phyloP scores from a whole-genome alignment of 495 filamentous ascomycete genomes.

The Talaromyces proteolyticus region DNA sequence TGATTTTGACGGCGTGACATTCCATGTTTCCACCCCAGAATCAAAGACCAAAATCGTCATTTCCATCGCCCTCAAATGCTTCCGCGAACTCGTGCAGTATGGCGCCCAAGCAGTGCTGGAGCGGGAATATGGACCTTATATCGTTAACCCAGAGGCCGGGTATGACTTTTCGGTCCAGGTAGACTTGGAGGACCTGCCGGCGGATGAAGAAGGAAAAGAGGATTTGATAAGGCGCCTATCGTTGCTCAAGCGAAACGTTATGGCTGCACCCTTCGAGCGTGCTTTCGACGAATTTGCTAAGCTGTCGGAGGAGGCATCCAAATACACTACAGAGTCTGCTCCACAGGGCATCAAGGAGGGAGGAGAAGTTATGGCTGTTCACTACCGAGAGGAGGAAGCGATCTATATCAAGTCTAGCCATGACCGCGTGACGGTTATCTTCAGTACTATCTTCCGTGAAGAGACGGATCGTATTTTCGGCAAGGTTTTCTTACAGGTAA shows the following conservation, averaged over 20 bases:
- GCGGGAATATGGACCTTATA: constrained; percentile 90
- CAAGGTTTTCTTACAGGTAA: constrained; percentile 79
- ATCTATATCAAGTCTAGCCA: constrained; percentile 98
- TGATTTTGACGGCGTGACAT: constrained; percentile 96
- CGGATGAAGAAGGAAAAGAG: constrained; percentile 70
- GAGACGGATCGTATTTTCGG: constrained; percentile 97
- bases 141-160: constrained; percentile 77
- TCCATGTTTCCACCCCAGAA: constrained; percentile 95
- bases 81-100: constrained; percentile 82
- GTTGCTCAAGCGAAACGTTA: constrained; percentile 90
- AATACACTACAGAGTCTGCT: constrained; percentile 84
- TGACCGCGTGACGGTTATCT: constrained; percentile 96
- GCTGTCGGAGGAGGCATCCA: constrained; percentile 79
- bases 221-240: constrained; percentile 81
- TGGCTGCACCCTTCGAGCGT: constrained; percentile 96
- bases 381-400: constrained; percentile 98
- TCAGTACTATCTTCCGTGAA: constrained; percentile 95
- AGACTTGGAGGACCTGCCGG: constrained; percentile 82
- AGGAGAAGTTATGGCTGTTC: constrained; percentile 90
- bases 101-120: constrained; percentile 87
- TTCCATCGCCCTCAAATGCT: constrained; percentile 92
- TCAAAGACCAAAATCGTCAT: constrained; percentile 87
- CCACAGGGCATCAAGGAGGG: constrained; percentile 84
- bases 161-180: constrained; percentile 92
- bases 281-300: constrained; percentile 90